Percentiles rank a stretch among this genome's conserved stretches.
phyloP scores from a whole-genome alignment of 495 filamentous ascomycete species.

The Cladorrhinum samala region DNA sequence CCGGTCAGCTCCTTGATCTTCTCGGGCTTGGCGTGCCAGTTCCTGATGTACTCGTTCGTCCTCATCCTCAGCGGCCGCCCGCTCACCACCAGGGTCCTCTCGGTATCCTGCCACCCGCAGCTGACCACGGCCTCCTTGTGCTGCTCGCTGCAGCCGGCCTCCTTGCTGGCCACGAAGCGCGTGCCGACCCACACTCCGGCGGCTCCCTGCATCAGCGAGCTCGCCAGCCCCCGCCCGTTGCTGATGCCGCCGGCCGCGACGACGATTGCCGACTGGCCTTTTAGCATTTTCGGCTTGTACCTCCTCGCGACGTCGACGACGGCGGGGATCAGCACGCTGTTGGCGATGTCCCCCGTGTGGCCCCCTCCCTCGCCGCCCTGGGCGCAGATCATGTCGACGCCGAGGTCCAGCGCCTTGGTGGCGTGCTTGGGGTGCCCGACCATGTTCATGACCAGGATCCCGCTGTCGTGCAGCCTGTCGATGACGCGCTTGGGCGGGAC shows the following conservation, averaged over 20 bases:
- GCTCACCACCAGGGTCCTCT: constrained; percentile 69
- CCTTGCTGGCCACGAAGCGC: constrained; percentile 69
- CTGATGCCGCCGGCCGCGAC: constrained; percentile 72
- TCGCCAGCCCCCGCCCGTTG: constrained; percentile 65
- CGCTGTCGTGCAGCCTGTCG: constrained; percentile 63
- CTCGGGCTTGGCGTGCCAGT: constrained; percentile 68
- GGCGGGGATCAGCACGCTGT: constrained; percentile 64
- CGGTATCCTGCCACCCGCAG: constrained; percentile 67
- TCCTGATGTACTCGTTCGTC: constrained; percentile 72
- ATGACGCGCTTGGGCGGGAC: constrained; percentile 66
- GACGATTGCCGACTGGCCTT: constrained; percentile 51
- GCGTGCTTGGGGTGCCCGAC: constrained; percentile 88
- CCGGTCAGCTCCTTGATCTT: constrained; percentile 66
- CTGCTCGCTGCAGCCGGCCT: constrained; percentile 68
- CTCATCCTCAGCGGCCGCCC: constrained; percentile 74
- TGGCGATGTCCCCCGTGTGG: constrained; percentile 72
- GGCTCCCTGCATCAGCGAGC: constrained; percentile 67
- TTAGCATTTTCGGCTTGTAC: constrained; percentile 50
- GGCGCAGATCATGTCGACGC: constrained; percentile 79
- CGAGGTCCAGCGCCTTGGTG: constrained; percentile 69
- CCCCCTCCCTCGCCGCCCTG: constrained; percentile 78
- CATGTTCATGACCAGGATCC: constrained; percentile 89
- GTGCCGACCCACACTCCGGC: constrained; percentile 80
- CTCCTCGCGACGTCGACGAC: constrained; percentile 64
- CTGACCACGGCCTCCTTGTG: constrained; percentile 78